Evolutionary conservation across 192 early-diverging fungal species (phyloP).

Genomic region (Chytriomyces sp.): DNA sequence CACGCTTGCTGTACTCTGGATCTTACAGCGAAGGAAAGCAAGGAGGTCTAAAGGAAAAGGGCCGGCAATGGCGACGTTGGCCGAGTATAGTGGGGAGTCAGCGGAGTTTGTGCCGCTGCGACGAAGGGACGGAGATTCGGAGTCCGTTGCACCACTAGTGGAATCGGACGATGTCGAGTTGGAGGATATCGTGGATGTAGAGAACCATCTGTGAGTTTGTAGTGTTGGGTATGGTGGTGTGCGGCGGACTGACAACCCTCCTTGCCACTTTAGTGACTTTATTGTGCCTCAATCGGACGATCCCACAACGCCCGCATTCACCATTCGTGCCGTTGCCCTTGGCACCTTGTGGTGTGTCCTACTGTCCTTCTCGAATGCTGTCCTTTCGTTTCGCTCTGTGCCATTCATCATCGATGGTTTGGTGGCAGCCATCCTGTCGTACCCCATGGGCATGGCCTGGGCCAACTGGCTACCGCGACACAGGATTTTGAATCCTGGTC

Average conservation of each 20-base stretch:
- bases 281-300: constrained; percentile 28
- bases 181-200: constrained; percentile 6
- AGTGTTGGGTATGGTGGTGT: background rate
- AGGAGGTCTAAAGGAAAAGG: background rate
- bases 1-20: background rate
- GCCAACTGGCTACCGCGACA: constrained; percentile 29
- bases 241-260: background rate
- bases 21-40: background rate
- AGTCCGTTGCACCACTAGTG: background rate
- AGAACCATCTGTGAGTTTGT: constrained; percentile 17
- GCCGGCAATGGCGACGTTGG: background rate
- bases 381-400: constrained; percentile 82
- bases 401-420: constrained; percentile 67
- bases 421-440: constrained; percentile 74
- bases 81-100: background rate
- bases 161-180: constrained; percentile 11
- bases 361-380: constrained; percentile 32
- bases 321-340: constrained; percentile 1
- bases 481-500: constrained; percentile 45
- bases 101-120: background rate
- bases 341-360: constrained; percentile 11
- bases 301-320: constrained; percentile 15
- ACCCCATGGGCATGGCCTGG: constrained; percentile 69
- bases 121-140: background rate
- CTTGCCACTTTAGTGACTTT: constrained; percentile 9